Evolutionary conservation across 805 yeast genomes (phyloP).

Genomic region (Lipomyces sp.): DNA sequence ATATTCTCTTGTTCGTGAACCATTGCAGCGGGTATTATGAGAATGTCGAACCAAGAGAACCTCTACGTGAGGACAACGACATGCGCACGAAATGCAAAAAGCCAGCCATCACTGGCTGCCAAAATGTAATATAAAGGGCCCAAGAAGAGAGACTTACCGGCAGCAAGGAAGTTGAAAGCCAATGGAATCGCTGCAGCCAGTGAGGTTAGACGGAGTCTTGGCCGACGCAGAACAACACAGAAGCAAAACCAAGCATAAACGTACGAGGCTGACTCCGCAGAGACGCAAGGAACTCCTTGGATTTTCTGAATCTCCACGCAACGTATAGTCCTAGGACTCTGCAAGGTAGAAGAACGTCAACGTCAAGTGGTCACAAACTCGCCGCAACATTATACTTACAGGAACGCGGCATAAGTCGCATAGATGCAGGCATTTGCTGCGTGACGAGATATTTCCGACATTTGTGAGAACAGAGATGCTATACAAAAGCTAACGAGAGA

Average conservation of each 20-base stretch:
- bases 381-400: slow-evolving; percentile 33
- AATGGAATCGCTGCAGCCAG: slow-evolving; percentile 51
- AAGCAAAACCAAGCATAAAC: slow-evolving; percentile 6
- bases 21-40: too few species aligned
- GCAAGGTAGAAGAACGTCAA: too few species aligned
- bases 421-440: slow-evolving; percentile 66
- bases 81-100: too few species aligned
- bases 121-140: too few species aligned
- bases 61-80: too few species aligned
- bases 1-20: too few species aligned
- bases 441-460: slow-evolving; percentile 40
- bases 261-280: slow-evolving; percentile 73
- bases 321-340: slow-evolving; percentile 50
- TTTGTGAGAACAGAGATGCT: too few species aligned
- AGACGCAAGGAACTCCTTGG: slow-evolving; percentile 63
- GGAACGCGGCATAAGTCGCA: slow-evolving; percentile 53
- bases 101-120: too few species aligned
- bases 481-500: too few species aligned
- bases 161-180: slow-evolving; percentile 84
- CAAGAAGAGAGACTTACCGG: slow-evolving; percentile 78
- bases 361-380: not conserved
- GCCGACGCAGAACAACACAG: too few species aligned
- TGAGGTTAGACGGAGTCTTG: not conserved
- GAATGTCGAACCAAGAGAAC: too few species aligned
- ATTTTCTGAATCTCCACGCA: slow-evolving; percentile 53